Evolutionary conservation across 2,329 filamentous ascomycete species (phyloP), one percentile per base, ranked within the genome.

Genomic region (Cladosporium austrohemisphaericum): DNA sequence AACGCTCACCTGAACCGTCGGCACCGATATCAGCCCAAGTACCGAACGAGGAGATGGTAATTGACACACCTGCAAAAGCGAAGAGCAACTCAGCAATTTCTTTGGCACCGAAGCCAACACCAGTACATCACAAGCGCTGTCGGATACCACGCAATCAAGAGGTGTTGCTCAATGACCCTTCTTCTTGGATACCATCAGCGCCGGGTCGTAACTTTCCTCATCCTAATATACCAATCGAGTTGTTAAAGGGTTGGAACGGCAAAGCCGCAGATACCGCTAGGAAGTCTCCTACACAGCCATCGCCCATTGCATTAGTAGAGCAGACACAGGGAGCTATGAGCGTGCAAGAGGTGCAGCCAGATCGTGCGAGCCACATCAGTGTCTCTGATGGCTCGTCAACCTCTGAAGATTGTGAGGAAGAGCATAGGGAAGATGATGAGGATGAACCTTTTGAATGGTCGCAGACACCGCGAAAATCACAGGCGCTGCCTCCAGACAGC

Each of bases 101-200:
- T 18, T 51, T 45, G 9, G 11, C 38, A 33, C 35, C 46, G 37
- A 25, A 41, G 7, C 26, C 31, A 31, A 43, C 51, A 9, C 28
- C 37, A 11, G 22, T 26, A 3, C 9, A 14, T 23, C 49, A 48
- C 16, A 49, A 36, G 23, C 57, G 61, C 3, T 51, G 54, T 19
- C 62, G 50, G 23, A 64, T 71, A 4, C 70, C 75, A 2, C 65
- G 61, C 20, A 69, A 76, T 13, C 81, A 85, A 56, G 59, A 63
- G 35, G 56, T 66, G 7, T 65, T 84, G 4, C 63, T 85, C 1
- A 68, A 73, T 5, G 60, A 68, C 9, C 52, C 65, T 5, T 67
- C 73, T 13, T 76, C 61, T 5, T 71, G 68, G 68, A 51, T 65
- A 7, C 66, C 69, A 6, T 54, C 69, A 8, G 54, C 60, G 13